Percentiles rank a stretch among this genome's conserved stretches.
These are phyloP conservation scores for Clonostachys chloroleuca DNA, from an alignment of 2,329 filamentous ascomycete species.

Conservation along the genomic window DNA sequence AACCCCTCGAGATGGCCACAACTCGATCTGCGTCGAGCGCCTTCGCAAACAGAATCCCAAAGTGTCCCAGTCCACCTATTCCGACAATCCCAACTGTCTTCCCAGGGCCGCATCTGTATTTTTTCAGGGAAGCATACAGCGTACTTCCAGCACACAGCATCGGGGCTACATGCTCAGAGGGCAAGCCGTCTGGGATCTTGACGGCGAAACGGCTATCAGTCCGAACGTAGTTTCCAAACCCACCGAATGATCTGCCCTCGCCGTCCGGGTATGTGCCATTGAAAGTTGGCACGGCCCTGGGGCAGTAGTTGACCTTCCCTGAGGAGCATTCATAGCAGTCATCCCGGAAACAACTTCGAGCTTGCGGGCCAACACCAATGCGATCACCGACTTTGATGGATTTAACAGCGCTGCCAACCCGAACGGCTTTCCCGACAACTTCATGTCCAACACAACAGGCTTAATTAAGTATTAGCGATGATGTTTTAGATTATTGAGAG, in stretches of 20 bases:
- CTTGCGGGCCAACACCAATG: conserved; percentile 59
- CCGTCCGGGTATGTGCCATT: not conserved
- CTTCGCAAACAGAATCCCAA: conserved; percentile 64
- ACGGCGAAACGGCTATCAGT: conserved; percentile 37
- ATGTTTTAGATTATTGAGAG: not conserved
- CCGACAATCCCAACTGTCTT: conserved; percentile 65
- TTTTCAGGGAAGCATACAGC: conserved; percentile 56
- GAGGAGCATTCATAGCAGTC: conserved; percentile 33
- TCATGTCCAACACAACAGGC: conserved; percentile 55
- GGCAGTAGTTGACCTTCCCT: conserved; percentile 36
- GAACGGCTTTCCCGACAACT: conserved; percentile 55
- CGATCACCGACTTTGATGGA: conserved; percentile 56
- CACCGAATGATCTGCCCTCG: conserved; percentile 1
- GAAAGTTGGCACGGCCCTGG: conserved; percentile 9
- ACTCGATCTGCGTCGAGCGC: conserved; percentile 59
- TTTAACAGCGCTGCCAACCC: conserved; percentile 42
- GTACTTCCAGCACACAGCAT: conserved; percentile 72
- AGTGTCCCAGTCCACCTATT: conserved; percentile 65
- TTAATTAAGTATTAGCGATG: conserved; percentile 10
- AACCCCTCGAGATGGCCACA: conserved; percentile 52
- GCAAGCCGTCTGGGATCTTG: conserved; percentile 36
- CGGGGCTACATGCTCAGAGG: conserved; percentile 43
- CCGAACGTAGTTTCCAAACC: conserved; percentile 2
- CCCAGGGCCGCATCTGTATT: conserved; percentile 61
- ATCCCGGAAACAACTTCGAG: conserved; percentile 27